A percentile compares a stretch with the other conserved stretches of the same genome.
Conservation (phyloP, 805 yeast genomes). For the Hagleromyces aurorensis region DNA sequence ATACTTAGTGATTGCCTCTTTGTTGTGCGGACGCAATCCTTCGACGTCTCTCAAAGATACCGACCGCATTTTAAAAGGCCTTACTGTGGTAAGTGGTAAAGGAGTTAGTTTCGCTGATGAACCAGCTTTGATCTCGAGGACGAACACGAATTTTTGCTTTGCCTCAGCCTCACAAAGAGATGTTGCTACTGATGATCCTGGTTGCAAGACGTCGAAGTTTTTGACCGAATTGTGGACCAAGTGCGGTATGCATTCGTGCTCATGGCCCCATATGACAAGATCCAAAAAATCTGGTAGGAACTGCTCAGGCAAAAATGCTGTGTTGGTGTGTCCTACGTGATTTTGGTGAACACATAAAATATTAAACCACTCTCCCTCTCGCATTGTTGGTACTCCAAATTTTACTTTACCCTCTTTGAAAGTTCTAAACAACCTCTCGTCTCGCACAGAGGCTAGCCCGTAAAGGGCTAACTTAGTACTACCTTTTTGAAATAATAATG, state of each 20-base stretch:
- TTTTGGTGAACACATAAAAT: slow-evolving; percentile 88
- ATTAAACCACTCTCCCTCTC: slow-evolving; percentile 68
- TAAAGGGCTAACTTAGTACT: slow-evolving; percentile 73
- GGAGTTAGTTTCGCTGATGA: slow-evolving; percentile 47
- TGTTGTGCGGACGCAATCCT: slow-evolving; percentile 54
- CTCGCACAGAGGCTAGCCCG: slow-evolving; percentile 83
- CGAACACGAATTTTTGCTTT: slow-evolving; percentile 61
- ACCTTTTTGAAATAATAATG: slow-evolving; percentile 79
- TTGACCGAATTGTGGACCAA: slow-evolving; percentile 46
- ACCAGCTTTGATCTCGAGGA: slow-evolving; percentile 53
- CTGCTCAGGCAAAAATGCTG: slow-evolving; percentile 77
- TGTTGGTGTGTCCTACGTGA: slow-evolving; percentile 71
- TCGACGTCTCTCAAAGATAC: slow-evolving; percentile 45
- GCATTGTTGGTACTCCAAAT: slow-evolving; percentile 60
- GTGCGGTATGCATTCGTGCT: slow-evolving; percentile 83
- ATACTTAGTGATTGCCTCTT: slow-evolving; percentile 51
- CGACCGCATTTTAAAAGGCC: slow-evolving; percentile 77
- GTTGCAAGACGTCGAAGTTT: slow-evolving; percentile 75
- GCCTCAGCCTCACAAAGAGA: slow-evolving; percentile 82
- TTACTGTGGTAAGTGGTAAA: slow-evolving; percentile 44
- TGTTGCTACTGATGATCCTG: slow-evolving; percentile 93
- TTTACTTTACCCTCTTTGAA: slow-evolving; percentile 74
- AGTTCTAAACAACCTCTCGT: slow-evolving; percentile 76
- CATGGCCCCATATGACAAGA: slow-evolving; percentile 94
- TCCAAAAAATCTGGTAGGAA: slow-evolving; percentile 78